These are phyloP conservation scores for Ceratocystiopsis sp. DNA, from an alignment of 2,329 filamentous ascomycete species.

Conservation along the genomic window DNA sequence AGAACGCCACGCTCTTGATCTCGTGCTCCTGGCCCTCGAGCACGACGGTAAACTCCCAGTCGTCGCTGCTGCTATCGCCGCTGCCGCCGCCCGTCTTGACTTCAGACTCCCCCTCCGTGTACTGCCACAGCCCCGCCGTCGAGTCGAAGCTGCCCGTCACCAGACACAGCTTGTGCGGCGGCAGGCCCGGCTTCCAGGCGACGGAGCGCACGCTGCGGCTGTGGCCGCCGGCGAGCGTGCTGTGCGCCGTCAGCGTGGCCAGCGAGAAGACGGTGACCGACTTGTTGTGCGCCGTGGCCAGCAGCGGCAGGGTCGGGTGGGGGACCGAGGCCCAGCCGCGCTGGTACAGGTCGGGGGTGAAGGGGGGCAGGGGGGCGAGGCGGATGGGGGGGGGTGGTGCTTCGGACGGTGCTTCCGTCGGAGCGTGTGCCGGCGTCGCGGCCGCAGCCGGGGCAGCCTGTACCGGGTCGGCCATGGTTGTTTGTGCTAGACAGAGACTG, in stretches of 20 bases:
- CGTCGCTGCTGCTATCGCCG: slow-evolving; percentile 37
- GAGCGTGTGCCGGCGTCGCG: too few species aligned
- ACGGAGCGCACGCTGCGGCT: slow-evolving; percentile 73
- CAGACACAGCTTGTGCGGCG: slow-evolving; percentile 50
- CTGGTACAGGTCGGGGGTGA: slow-evolving; percentile 41
- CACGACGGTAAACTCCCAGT: slow-evolving; percentile 85
- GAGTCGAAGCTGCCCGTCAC: slow-evolving; percentile 91
- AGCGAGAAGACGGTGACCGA: slow-evolving; percentile 82
- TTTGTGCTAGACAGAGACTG: too few species aligned
- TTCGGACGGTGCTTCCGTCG: too few species aligned
- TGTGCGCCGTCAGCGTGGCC: slow-evolving; percentile 60
- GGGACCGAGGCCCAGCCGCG: slow-evolving; percentile 77
- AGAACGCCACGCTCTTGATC: slow-evolving; percentile 66
- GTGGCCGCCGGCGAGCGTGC: slow-evolving; percentile 70
- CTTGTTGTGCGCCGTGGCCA: slow-evolving; percentile 80
- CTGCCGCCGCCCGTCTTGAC: slow-evolving; percentile 19
- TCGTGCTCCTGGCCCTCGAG: slow-evolving; percentile 92
- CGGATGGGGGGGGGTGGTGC: too few species aligned
- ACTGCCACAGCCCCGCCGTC: slow-evolving; percentile 66
- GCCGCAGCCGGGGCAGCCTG: too few species aligned
- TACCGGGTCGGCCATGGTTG: too few species aligned
- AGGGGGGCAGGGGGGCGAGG: slow-evolving; percentile 28
- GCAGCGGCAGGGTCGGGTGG: slow-evolving; percentile 71
- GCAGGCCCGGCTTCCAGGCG: slow-evolving; percentile 68
- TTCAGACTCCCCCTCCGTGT: slow-evolving; percentile 21